Conservation (phyloP, 306 rosid genomes). For the Abrus pulchellus region DNA sequence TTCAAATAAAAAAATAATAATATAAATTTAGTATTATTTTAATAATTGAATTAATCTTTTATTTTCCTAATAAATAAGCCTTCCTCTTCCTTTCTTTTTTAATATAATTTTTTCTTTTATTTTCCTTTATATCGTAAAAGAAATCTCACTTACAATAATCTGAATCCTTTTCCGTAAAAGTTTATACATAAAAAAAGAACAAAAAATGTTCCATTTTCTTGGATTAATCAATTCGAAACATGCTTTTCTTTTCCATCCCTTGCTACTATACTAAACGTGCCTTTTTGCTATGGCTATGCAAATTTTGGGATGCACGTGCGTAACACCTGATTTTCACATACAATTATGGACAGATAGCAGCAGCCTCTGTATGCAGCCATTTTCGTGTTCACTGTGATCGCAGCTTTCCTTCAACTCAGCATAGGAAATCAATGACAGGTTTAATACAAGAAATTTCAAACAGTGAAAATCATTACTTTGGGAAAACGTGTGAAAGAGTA, state of each 20-base stretch:
- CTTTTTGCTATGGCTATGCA: not conserved
- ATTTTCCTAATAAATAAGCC: too few relatives aligned
- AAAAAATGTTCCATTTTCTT: too few relatives aligned
- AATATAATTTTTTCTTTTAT: too few relatives aligned
- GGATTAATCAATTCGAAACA: not conserved
- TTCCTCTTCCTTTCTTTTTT: too few relatives aligned
- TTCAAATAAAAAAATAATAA: too few relatives aligned
- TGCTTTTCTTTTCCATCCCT: not conserved
- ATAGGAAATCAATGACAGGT: conserved; percentile 27
- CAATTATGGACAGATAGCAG: conserved; percentile 35
- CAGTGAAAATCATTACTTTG: conserved; percentile 31
- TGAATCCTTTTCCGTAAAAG: too few relatives aligned
- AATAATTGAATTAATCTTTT: too few relatives aligned
- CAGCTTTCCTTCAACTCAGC: conserved; percentile 55
- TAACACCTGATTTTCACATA: conserved; percentile 44
- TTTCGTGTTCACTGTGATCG: conserved; percentile 51
- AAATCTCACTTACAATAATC: too few relatives aligned
- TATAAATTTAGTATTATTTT: too few relatives aligned
- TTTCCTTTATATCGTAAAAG: too few relatives aligned
- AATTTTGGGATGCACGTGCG: conserved; percentile 38
- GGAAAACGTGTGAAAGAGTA: conserved; percentile 52
- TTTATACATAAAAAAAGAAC: too few relatives aligned
- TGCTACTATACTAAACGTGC: not conserved
- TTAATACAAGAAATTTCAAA: conserved; percentile 22
- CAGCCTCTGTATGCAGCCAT: conserved; percentile 46